Base-by-base conservation (phyloP, 345 rosid species). In the Balakata baccata region DNA sequence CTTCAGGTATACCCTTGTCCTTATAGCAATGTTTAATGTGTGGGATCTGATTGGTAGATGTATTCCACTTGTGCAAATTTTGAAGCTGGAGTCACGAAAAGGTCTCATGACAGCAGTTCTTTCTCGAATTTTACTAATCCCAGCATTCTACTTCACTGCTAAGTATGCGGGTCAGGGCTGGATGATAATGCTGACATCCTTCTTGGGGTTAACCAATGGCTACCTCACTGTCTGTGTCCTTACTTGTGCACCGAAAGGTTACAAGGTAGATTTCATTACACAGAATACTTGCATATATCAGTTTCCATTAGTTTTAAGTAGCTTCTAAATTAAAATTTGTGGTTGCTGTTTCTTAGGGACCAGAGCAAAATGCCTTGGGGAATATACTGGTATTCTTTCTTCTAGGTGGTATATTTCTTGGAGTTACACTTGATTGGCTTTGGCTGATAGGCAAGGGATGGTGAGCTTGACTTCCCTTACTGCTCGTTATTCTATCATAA, bases 151-250 rank as follows among this genome's bases (percentile, higher is more conserved):
- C 76, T 87, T 92, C 75, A 89, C 93, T 0, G 92, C 92, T 10
- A 92, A 84, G 71, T 90, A 88, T 6, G 98, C 88, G 0, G 90
- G 84, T 68, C 93, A 92, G 65, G 98, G 98, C 34, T 94, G 90
- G 94, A 94, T 90, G 97, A 83, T 90, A 50, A 70, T 89, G 80
- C 84, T 92, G 38, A 90, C 96, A 4, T 87, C 86, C 17, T 79
- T 94, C 82, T 78, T 90, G 79, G 98, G 98, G 29, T 72, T 92
- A 69, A 85, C 80, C 49, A 89, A 89, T 4, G 98, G 97, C 49
- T 85, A 87, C 75, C 80, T 94, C 70, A 90, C 98, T 0, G 93
- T 90, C 11, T 89, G 92, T 57, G 87, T 94, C 72, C 86, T 92
- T 29, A 90, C 93, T 78, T 70, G 76, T 7, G 94, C 98, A 38